These are phyloP conservation scores for Coemansia sp. DNA, from an alignment of 192 early-diverging fungal species.

Conservation along the genomic window DNA sequence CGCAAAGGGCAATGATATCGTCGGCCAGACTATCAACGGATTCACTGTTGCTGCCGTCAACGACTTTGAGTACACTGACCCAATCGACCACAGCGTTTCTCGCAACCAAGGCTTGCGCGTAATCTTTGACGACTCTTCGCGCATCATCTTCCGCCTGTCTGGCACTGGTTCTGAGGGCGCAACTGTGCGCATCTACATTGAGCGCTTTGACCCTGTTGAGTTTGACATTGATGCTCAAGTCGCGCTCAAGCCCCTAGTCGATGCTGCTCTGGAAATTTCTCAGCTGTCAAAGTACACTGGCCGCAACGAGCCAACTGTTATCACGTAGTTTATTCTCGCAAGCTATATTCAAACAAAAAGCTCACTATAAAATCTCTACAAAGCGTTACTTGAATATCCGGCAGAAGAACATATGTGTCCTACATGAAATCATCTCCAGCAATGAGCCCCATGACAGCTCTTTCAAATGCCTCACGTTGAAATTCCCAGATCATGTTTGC, in stretches of 20 bases:
- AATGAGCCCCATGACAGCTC: background rate
- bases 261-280: constrained; percentile 76
- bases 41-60: constrained; percentile 62
- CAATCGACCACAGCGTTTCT: constrained; percentile 83
- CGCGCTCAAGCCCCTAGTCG: constrained; percentile 88
- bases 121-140: constrained; percentile 78
- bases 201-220: constrained; percentile 68
- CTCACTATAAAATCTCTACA: too few relatives aligned
- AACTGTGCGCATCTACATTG: constrained; percentile 94
- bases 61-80: constrained; percentile 95
- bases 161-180: constrained; percentile 97
- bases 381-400: too few relatives aligned
- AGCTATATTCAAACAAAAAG: too few relatives aligned
- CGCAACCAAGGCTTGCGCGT: constrained; percentile 90
- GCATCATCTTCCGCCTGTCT: constrained; percentile 75
- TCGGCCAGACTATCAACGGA: constrained; percentile 67
- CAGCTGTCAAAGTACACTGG: constrained; percentile 81
- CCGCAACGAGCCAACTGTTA: constrained; percentile 87
- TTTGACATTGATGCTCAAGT: constrained; percentile 72
- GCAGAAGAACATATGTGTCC: background rate
- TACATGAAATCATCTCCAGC: background rate
- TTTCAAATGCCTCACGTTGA: background rate
- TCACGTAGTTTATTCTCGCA: constrained; percentile 59
- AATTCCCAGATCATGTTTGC: background rate
- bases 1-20: constrained; percentile 53